phyloP scores from a whole-genome alignment of 495 filamentous ascomycete genomes.

The Penicillium coffeae region DNA sequence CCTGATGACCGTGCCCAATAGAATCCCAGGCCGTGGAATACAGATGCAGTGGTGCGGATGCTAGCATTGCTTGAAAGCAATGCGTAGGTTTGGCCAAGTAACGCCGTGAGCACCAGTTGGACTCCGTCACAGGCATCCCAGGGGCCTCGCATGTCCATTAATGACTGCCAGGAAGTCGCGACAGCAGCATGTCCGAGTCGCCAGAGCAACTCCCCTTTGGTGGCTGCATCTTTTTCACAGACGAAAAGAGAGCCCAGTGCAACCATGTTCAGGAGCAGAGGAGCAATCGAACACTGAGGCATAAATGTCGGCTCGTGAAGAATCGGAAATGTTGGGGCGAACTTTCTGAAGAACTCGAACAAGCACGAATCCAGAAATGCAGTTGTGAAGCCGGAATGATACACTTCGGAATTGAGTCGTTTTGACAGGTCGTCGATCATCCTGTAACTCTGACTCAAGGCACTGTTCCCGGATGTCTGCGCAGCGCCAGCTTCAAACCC shows the following conservation, averaged over 20 bases:
- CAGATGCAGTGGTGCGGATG: conserved; percentile 13
- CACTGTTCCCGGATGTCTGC: conserved; percentile 5
- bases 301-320: conserved; percentile 13
- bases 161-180: conserved; percentile 15
- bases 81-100: conserved; percentile 17
- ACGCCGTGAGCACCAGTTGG: conserved; percentile 14
- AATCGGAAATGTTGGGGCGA: conserved; percentile 11
- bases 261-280: conserved; percentile 17
- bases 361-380: conserved; percentile 15
- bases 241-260: conserved; percentile 17
- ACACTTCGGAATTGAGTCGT: conserved; percentile 10
- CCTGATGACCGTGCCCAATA: conserved; percentile 17
- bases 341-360: conserved; percentile 14
- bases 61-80: conserved; percentile 10
- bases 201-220: conserved; percentile 18
- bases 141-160: conserved; percentile 11
- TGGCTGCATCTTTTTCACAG: conserved; percentile 4
- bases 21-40: conserved; percentile 16
- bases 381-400: conserved; percentile 13
- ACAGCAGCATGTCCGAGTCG: conserved; percentile 16
- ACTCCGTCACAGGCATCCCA: conserved; percentile 19
- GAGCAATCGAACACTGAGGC: conserved; percentile 10
- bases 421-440: conserved; percentile 16
- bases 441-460: conserved; percentile 10
- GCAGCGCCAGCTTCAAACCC: not conserved